Base-by-base conservation (phyloP, 257 asterid species). In the Galeopsis tetrahit region DNA sequence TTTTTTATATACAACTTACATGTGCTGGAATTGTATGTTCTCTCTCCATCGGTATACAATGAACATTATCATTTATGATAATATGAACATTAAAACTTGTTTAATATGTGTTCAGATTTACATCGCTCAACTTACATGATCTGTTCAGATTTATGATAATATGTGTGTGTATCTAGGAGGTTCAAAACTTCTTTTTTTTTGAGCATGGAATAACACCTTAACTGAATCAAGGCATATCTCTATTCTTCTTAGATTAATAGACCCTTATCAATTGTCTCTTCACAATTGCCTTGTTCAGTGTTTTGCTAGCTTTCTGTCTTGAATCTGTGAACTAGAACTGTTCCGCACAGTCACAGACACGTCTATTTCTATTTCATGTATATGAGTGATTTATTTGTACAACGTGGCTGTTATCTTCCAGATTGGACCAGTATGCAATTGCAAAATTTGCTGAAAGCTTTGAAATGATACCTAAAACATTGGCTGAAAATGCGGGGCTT, bases 401-500 rank as follows among this genome's bases (percentile, higher is more conserved):
- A 28, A 48, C 33, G 6, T 55, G 66, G 55, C 60, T 69, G 40
- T 75, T 46, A 8, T 57, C 10, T 72, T 80, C 72, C 96, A 95
- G 99, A 72, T 78, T 95, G 83, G 99, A 95, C 84, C 98, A 95
- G 81, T 90, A 90, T 79, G 99, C 97, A 17, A 88, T 95, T 77
- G 89, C 97, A 64, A 95, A 95, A 68, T 92, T 95, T 81, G 96
- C 97, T 7, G 99, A 92, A 85, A 87, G 99, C 76, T 95, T 95
- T 85, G 99, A 95, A 82, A 88, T 92, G 97, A 72, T 95, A 62
- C 98, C 97, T 6, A 92, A 90, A 77, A 95, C 88, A n/a, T 77
- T 95, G 81, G 92, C 99, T 39, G 99, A 95, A 59, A 95, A 95
- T 86, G 99, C 97, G 36, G 99, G 99, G 77, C 96, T 95, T 59